Conservation (phyloP, 176 grass and related monocot genomes). For the Olyra latifolia region DNA sequence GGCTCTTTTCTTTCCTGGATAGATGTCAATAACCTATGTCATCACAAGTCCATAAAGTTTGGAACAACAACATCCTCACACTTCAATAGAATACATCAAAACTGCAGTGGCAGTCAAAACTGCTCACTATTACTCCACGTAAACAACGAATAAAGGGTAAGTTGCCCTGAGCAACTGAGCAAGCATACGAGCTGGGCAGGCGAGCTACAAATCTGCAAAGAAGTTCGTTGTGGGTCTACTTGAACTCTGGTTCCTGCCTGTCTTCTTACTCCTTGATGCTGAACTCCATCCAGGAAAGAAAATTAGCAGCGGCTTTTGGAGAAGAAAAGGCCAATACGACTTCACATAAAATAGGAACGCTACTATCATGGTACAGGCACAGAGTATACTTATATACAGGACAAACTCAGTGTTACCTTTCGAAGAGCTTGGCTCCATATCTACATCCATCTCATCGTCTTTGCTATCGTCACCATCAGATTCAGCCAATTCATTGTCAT, state of each 20-base stretch:
- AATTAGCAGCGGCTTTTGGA: not conserved
- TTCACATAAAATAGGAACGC: not conserved
- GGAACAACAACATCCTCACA: constrained; percentile 1
- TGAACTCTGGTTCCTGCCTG: constrained; percentile 32
- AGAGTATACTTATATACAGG: not conserved
- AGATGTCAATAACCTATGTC: not conserved
- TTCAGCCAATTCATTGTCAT: constrained; percentile 30
- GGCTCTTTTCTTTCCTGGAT: not conserved
- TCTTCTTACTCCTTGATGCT: constrained; percentile 36
- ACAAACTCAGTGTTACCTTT: constrained; percentile 41
- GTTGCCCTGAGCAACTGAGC: not conserved
- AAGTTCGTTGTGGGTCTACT: constrained; percentile 36
- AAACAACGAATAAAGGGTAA: not conserved
- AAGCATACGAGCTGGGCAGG: not conserved
- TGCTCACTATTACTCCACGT: not conserved
- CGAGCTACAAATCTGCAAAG: constrained; percentile 61
- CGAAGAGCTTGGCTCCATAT: constrained; percentile 46
- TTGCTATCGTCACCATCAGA: constrained; percentile 50
- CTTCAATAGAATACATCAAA: not conserved
- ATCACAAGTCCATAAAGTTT: not conserved
- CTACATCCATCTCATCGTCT: constrained; percentile 78
- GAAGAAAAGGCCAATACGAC: not conserved
- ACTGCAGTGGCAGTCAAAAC: not conserved
- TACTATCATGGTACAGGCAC: not conserved
- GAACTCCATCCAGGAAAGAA: not conserved